phyloP scores from a whole-genome alignment of 108 stramenopile genomes.

The Pseudonitzschia multistriata region DNA sequence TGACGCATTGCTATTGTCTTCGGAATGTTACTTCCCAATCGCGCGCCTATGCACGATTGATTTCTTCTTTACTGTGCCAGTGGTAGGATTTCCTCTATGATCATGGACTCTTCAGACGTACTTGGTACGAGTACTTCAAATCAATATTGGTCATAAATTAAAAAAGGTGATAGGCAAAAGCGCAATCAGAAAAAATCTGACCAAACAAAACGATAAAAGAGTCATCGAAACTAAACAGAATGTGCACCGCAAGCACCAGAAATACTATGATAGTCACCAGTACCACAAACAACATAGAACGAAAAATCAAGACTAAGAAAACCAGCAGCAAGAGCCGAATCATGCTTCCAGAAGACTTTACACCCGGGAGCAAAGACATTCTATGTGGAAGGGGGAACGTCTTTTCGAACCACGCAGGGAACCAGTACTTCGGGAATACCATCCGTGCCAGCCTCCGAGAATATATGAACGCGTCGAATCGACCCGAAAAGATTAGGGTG shows the following conservation, averaged over 20 bases:
- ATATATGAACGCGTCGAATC: conserved; percentile 5
- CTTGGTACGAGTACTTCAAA: no score
- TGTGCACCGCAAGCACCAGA: neutral
- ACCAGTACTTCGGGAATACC: conserved; percentile 19
- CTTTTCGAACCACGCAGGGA: conserved; percentile 4
- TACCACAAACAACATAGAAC: neutral
- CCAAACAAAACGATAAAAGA: no score
- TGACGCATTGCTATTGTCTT: no score
- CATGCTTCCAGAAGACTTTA: neutral
- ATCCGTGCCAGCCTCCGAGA: conserved; percentile 15
- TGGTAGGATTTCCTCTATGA: no score
- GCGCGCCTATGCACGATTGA: no score
- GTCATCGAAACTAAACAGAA: neutral
- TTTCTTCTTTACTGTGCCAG: no score
- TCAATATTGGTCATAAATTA: no score
- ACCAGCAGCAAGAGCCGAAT: neutral
- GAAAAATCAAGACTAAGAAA: neutral
- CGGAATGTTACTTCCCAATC: no score
- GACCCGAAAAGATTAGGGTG: conserved; percentile 9
- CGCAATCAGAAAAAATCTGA: no score
- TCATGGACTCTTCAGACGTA: no score
- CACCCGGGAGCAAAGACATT: neutral
- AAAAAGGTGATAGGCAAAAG: no score
- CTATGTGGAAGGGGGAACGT: conserved; percentile 20
- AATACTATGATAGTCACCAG: no score